Evolutionary conservation across 2,329 filamentous ascomycete species (phyloP).

Genomic region (Colletotrichum scovillei): DNA sequence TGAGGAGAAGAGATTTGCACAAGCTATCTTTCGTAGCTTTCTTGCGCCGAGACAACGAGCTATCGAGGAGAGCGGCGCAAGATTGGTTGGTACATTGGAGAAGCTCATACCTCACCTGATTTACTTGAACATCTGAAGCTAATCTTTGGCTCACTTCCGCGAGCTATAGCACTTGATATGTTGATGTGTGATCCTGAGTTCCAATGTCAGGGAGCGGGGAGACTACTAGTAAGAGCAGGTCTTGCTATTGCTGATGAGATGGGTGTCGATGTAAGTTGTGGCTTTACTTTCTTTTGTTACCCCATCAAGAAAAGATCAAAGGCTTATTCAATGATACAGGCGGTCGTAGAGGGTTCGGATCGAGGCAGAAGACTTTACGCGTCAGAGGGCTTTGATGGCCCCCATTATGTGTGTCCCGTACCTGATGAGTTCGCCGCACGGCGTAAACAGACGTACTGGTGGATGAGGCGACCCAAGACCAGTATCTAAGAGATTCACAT

Average conservation of each 20-base stretch:
- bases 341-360: background rate
- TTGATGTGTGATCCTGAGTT: background rate
- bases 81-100: background rate
- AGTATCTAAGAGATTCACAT: background rate
- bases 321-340: background rate
- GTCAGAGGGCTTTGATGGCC: background rate
- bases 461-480: background rate
- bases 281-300: fast-evolving
- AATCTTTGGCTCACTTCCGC: background rate
- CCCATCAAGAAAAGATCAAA: fast-evolving
- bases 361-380: background rate
- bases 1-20: background rate
- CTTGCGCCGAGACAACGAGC: background rate
- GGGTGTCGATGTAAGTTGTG: background rate
- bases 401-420: background rate
- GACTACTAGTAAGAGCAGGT: background rate
- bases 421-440: background rate
- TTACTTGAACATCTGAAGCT: background rate
- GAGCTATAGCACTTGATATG: background rate
- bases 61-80: background rate
- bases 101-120: background rate
- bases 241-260: background rate
- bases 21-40: background rate
- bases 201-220: background rate
- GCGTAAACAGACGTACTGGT: background rate